Evolutionary conservation across 441 rosid genomes (phyloP), one percentile per base, ranked within the genome.

Genomic region (Brassica hybrid): DNA sequence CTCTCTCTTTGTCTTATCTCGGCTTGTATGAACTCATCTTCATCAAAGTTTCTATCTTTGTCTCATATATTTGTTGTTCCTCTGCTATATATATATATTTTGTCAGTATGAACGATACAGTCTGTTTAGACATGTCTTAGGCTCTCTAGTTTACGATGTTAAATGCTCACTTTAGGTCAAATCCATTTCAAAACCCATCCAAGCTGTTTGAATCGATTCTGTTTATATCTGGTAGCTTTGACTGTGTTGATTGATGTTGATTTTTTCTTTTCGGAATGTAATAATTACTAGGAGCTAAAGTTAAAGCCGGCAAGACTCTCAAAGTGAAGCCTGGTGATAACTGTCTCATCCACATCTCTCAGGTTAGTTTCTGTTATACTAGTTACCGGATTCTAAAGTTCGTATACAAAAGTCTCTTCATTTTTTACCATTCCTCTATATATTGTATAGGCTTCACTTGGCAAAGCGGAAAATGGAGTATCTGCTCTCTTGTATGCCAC

Each of bases 301-400:
- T 52, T 16, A 52, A 52, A 1, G 58, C 58, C 19, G 58, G 58
- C 16, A 16, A 52, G 58, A 16, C 11, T 52, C 58, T 52, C 4
- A 52, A 52, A 16, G 58, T 52, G 58, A 52, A 52, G 19, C 58
- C 58, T 52, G 58, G 58, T 52, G 58, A 52, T n/a, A 6, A 52
- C 58, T 52, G 58, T 14, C 19, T 52, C 11, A 52, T 52, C 11
- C 58, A 52, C 58, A 52, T 52, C 21, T 52, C 58, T 52, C 19
- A 52, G 21, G 58, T 52, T 52, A 6, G 16, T 52, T n/a, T 48
- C 54, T 1, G 1, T 48, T 5, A 48, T 0, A 4, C 7, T 2
- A 27, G 43, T 48, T 1, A n/a, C 17, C 16, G 5, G 32, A n/a
- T 48, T 48, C 54, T 48, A 16, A 52, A 52, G 56, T 16, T 16